Evolutionary conservation across 163 green algal species (phyloP).

Genomic region (Volvox carteri): DNA sequence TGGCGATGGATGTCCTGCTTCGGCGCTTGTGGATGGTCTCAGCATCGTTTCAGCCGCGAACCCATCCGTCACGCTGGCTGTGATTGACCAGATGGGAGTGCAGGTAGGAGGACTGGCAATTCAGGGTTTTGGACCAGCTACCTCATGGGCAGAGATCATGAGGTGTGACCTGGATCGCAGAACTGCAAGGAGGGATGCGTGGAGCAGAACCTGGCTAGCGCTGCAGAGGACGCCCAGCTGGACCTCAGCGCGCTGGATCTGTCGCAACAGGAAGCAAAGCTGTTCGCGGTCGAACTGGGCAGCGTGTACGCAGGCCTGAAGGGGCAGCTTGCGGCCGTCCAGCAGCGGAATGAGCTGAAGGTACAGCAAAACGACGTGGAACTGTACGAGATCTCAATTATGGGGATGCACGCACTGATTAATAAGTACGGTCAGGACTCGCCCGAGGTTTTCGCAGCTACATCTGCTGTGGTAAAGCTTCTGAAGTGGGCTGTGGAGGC

Average conservation of each 20-base stretch:
- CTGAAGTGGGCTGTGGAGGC: constrained; percentile 51
- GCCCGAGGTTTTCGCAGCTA: neutral
- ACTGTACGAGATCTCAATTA: constrained; percentile 57
- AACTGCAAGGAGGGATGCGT: constrained; percentile 35
- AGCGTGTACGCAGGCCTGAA: constrained; percentile 49
- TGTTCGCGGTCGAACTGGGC: constrained; percentile 46
- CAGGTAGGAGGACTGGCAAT: constrained; percentile 22
- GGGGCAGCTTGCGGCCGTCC: constrained; percentile 6
- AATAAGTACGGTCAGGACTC: constrained; percentile 34
- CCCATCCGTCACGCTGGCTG: constrained; percentile 7
- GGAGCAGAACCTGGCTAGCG: neutral
- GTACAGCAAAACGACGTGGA: constrained; percentile 46
- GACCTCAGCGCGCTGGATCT: constrained; percentile 42
- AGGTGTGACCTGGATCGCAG: neutral
- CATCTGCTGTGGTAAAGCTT: constrained; percentile 20
- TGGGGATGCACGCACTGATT: constrained; percentile 48
- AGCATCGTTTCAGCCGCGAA: constrained; percentile 13
- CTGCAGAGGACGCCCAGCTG: neutral
- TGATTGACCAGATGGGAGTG: constrained; percentile 47
- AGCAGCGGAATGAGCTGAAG: constrained; percentile 20
- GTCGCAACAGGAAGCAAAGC: constrained; percentile 31
- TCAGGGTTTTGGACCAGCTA: neutral
- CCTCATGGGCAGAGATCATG: too few relatives aligned
- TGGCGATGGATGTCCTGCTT: neutral
- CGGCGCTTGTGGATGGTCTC: constrained; percentile 32